phyloP scores from a whole-genome alignment of 2,329 filamentous ascomycete genomes.

The Parascedosporium putredinis region DNA sequence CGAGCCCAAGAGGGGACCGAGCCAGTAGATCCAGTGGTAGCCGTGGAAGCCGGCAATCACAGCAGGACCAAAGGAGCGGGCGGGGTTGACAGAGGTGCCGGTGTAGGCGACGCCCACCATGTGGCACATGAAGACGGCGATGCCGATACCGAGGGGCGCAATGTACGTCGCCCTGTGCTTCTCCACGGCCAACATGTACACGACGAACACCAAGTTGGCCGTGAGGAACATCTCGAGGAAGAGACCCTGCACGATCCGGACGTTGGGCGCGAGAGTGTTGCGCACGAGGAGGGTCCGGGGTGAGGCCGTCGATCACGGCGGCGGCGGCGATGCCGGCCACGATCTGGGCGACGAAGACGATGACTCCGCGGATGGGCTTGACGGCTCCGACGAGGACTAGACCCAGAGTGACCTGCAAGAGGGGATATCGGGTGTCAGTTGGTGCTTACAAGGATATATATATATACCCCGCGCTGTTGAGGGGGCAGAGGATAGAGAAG shows the following conservation, averaged over 20 bases:
- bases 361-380: conserved; percentile 35
- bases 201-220: conserved; percentile 50
- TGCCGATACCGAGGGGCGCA: conserved; percentile 61
- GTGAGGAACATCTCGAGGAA: conserved; percentile 61
- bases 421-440: neutral
- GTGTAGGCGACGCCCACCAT: conserved; percentile 35
- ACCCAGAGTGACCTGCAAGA: conserved; percentile 40
- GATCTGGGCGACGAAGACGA: conserved; percentile 47
- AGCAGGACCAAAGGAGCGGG: conserved; percentile 38
- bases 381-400: conserved; percentile 49
- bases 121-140: conserved; percentile 55
- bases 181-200: conserved; percentile 61
- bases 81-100: conserved; percentile 39
- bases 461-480: no score
- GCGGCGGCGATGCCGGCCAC: conserved; percentile 48
- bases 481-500: conserved; percentile 1
- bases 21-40: conserved; percentile 46
- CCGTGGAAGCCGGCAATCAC: conserved; percentile 30
- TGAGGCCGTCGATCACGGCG: conserved; percentile 43
- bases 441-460: no score
- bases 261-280: conserved; percentile 42
- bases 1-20: conserved; percentile 40
- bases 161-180: conserved; percentile 65
- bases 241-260: conserved; percentile 45
- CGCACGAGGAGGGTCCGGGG: conserved; percentile 47